Percentiles rank a stretch among this genome's conserved stretches.
phyloP scores from a whole-genome alignment of 2,329 filamentous ascomycete species.

The Colletotrichum lupini region DNA sequence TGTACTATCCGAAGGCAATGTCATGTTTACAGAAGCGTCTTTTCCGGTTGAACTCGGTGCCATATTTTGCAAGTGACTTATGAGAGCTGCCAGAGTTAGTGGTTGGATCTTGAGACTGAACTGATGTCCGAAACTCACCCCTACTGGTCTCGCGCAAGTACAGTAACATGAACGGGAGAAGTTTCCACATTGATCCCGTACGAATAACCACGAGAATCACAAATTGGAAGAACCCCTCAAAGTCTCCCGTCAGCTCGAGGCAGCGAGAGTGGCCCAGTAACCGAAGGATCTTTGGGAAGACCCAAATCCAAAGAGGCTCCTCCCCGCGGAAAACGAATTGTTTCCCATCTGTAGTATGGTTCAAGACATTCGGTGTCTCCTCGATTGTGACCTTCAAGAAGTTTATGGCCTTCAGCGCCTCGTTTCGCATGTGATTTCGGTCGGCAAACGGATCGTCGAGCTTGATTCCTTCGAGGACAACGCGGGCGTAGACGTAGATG shows the following conservation, averaged over 20 bases:
- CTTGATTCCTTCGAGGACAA: conserved; percentile 77
- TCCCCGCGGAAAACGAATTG: conserved; percentile 63
- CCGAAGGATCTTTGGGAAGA: conserved; percentile 67
- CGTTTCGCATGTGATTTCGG: conserved; percentile 63
- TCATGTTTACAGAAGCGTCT: conserved; percentile 43
- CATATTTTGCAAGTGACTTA: conserved; percentile 49
- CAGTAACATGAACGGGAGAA: conserved; percentile 54
- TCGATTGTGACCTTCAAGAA: conserved; percentile 81
- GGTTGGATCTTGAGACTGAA: not conserved
- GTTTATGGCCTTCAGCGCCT: conserved; percentile 78
- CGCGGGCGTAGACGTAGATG: conserved; percentile 84
- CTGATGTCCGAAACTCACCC: conserved; percentile 48
- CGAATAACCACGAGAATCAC: conserved; percentile 58
- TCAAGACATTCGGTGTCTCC: conserved; percentile 78
- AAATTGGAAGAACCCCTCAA: conserved; percentile 64
- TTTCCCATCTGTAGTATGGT: conserved; percentile 53
- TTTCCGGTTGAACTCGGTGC: conserved; percentile 40
- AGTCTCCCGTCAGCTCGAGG: conserved; percentile 57
- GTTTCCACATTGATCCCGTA: conserved; percentile 59
- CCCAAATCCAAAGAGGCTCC: conserved; percentile 75
- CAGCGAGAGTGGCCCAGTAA: conserved; percentile 66
- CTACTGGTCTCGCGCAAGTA: conserved; percentile 62
- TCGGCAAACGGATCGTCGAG: conserved; percentile 77
- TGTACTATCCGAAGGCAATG: conserved; percentile 53
- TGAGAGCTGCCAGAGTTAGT: conserved; percentile 42